These are phyloP conservation scores for Phytophthora tubulina DNA, from an alignment of 352 stramenopile genomes.

Conservation along the genomic window DNA sequence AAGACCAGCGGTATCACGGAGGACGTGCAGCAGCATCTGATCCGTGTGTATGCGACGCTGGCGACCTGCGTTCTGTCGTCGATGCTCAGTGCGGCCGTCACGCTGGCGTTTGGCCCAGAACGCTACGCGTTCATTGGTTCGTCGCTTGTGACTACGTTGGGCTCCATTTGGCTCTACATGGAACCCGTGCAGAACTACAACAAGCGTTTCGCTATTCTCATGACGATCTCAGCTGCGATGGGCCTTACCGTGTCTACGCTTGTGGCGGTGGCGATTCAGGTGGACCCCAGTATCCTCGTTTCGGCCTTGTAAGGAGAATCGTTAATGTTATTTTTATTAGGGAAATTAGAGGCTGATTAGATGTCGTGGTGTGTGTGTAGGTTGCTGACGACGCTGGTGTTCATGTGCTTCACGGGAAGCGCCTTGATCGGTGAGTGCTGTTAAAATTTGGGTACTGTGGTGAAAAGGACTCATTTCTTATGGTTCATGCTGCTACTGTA, in stretches of 20 bases:
- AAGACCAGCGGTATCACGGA: constrained; percentile 77
- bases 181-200: constrained; percentile 64
- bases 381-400: constrained; percentile 82
- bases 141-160: constrained; percentile 58
- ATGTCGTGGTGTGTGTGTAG: constrained; percentile 28
- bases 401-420: constrained; percentile 87
- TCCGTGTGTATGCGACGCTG: constrained; percentile 80
- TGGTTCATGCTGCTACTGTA: constrained; percentile 27
- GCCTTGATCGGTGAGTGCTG: constrained; percentile 67
- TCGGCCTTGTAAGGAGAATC: constrained; percentile 68
- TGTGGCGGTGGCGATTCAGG: constrained; percentile 73
- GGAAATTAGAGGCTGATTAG: neutral
- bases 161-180: constrained; percentile 70
- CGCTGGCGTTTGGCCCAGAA: constrained; percentile 50
- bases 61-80: constrained; percentile 64
- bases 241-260: constrained; percentile 79
- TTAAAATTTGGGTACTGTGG: neutral
- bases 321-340: neutral
- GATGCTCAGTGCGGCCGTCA: constrained; percentile 52
- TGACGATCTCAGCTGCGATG: constrained; percentile 71
- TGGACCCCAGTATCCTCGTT: constrained; percentile 84
- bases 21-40: constrained; percentile 74
- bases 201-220: constrained; percentile 75
- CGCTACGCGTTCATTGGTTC: constrained; percentile 53
- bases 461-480: neutral